Evolutionary conservation across 352 stramenopile genomes (phyloP).

Genomic region (Phytophthora cryptogea): DNA sequence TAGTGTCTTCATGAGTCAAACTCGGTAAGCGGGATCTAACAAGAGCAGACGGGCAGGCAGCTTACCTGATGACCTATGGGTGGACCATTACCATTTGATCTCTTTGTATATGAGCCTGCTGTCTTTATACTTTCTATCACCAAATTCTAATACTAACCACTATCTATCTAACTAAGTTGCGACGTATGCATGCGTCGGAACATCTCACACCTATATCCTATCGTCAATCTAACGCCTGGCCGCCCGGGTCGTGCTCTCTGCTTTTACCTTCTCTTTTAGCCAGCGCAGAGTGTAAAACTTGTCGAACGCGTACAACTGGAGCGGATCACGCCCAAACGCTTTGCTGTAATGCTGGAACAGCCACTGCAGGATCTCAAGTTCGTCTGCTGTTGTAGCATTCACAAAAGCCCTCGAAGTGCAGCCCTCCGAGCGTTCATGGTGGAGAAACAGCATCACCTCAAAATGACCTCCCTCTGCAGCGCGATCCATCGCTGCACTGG

Average conservation of each 20-base stretch:
- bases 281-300: conserved; percentile 45
- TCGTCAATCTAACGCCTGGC: conserved; percentile 5
- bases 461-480: conserved; percentile 37
- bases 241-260: conserved; percentile 5
- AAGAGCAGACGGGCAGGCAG: neutral
- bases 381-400: conserved; percentile 36
- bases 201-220: neutral
- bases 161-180: conserved; percentile 12
- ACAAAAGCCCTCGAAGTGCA: conserved; percentile 38
- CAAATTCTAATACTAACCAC: conserved; percentile 5
- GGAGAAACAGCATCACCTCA: conserved; percentile 43
- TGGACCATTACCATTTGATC: neutral
- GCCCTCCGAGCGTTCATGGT: conserved; percentile 16
- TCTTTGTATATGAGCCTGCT: neutral
- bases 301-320: conserved; percentile 41
- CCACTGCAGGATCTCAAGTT: conserved; percentile 44
- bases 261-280: conserved; percentile 31
- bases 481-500: conserved; percentile 36
- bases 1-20: neutral
- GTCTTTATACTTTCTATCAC: neutral
- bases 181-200: conserved; percentile 23
- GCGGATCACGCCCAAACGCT: conserved; percentile 30
- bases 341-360: conserved; percentile 39
- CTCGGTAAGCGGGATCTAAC: neutral
- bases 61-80: neutral